Conservation (phyloP, 2,329 filamentous ascomycete species). For the Zasmidium cellare region DNA sequence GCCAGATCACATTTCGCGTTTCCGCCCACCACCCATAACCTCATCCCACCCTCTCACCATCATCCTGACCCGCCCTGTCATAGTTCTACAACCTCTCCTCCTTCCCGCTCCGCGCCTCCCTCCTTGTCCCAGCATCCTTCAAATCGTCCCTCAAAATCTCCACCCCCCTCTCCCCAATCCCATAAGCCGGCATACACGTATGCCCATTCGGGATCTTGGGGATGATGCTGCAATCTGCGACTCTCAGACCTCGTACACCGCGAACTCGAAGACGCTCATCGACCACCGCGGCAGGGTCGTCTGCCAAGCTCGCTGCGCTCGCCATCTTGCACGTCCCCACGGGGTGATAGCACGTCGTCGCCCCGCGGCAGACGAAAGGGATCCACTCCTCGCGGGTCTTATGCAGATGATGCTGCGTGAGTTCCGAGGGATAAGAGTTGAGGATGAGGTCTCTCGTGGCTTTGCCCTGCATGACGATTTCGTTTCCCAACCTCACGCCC, state of each 20-base stretch:
- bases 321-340: constrained; percentile 57
- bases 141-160: constrained; percentile 45
- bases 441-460: constrained; percentile 1
- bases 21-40: too few species aligned
- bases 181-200: constrained; percentile 60
- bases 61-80: too few species aligned
- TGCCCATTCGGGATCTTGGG: constrained; percentile 52
- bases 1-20: too few species aligned
- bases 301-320: constrained; percentile 33
- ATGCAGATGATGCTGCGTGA: not conserved
- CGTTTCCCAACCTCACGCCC: constrained; percentile 4
- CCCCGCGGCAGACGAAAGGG: constrained; percentile 2
- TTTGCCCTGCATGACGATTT: constrained; percentile 6
- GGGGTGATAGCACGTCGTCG: constrained; percentile 51
- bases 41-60: too few species aligned
- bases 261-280: constrained; percentile 54
- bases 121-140: not conserved
- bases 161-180: constrained; percentile 54
- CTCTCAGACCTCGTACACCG: constrained; percentile 53
- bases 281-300: constrained; percentile 50
- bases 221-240: constrained; percentile 56
- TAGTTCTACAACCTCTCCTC: too few species aligned
- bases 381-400: constrained; percentile 5
- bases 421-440: not conserved
- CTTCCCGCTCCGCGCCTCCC: too few species aligned